Base-by-base conservation (phyloP, 805 yeast genomes). In the Saturnispora silvae region DNA sequence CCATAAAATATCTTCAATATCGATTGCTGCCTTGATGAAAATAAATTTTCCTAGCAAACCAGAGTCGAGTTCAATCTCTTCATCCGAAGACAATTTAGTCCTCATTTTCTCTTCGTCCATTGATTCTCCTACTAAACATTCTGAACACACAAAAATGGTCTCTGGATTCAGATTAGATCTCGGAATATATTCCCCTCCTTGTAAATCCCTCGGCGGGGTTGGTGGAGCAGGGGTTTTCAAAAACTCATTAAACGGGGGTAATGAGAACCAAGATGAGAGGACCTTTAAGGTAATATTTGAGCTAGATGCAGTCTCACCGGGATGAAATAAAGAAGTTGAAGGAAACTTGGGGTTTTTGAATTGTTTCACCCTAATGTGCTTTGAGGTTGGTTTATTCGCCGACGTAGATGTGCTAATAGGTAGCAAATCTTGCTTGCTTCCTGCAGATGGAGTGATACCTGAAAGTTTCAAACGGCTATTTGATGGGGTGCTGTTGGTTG, bases 201-300 rank as follows among this genome's bases (percentile, higher is more conserved):
- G 23, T 14, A 29, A 16, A 29, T 18, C 5, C 23, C 18, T 37
- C 9, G 60, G 60, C 8, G 61, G 61, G 1, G 61, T 56, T 7
- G 60, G 60, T 7, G 60, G 61, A 2, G 57, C 48, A 3, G 60
- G 60, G 0, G 57, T 52, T 34, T 48, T 50, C 20, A 48, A 45
- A 33, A 50, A 53, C 33, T 57, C 56, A 40, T 56, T 56, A 39
- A 59, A 56, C 4, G 64, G 64, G 0, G 63, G 62, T 14, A 59
- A 43, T 13, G 51, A 57, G 46, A 56, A 58, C 64, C 64, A 59
- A 39, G 52, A 57, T 3, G 57, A 46, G 17, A 59, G 40, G 9
- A 52, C 40, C 38, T 55, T 56, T n/a, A n/a, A n/a, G n/a, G n/a
- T n/a, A 37, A 42, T 51, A 5, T 46, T 36, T 6, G 49, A 49